phyloP scores from a whole-genome alignment of 202 grass and related monocot genomes.

The Bolboschoenoplectus hybrid region DNA sequence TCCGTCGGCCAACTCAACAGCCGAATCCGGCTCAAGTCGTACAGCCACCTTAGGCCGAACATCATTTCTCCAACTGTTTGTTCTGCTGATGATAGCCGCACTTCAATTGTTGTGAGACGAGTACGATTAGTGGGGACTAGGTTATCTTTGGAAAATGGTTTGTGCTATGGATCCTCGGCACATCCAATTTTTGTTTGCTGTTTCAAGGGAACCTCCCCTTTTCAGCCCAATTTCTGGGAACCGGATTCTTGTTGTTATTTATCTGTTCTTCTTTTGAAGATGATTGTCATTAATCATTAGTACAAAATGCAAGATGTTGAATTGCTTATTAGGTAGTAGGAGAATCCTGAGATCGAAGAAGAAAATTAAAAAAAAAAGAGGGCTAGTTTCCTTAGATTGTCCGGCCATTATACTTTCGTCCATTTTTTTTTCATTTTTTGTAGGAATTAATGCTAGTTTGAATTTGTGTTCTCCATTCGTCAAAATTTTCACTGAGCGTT shows the following conservation, averaged over 20 bases:
- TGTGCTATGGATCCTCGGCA: slow-evolving; percentile 14
- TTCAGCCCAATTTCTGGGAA: slow-evolving; percentile 12
- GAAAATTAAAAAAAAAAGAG: background rate
- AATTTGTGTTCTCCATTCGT: background rate
- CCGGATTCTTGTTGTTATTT: slow-evolving; percentile 21
- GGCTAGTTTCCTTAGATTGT: background rate
- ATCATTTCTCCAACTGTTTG: slow-evolving; percentile 36
- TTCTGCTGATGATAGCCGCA: slow-evolving; percentile 46
- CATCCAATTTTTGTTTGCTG: slow-evolving; percentile 41
- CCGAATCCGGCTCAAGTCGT: slow-evolving; percentile 39
- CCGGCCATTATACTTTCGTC: background rate
- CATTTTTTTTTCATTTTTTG: background rate
- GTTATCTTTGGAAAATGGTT: slow-evolving; percentile 27
- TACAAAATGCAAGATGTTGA: slow-evolving; percentile 13
- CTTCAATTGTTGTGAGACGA: slow-evolving; percentile 59
- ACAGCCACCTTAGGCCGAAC: slow-evolving; percentile 35
- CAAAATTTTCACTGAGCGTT: background rate
- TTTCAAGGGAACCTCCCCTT: slow-evolving; percentile 26
- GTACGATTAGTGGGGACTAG: slow-evolving; percentile 1
- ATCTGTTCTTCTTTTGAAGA: background rate
- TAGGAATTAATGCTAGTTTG: slow-evolving; percentile 2
- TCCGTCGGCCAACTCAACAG: slow-evolving; percentile 80
- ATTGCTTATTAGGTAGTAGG: background rate
- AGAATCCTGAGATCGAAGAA: background rate
- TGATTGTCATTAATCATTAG: background rate